A percentile compares a stretch with the other conserved stretches of the same genome.
These are phyloP conservation scores for Thelephora terrestris DNA, from an alignment of 1,284 basidiomycete genomes.

Conservation along the genomic window DNA sequence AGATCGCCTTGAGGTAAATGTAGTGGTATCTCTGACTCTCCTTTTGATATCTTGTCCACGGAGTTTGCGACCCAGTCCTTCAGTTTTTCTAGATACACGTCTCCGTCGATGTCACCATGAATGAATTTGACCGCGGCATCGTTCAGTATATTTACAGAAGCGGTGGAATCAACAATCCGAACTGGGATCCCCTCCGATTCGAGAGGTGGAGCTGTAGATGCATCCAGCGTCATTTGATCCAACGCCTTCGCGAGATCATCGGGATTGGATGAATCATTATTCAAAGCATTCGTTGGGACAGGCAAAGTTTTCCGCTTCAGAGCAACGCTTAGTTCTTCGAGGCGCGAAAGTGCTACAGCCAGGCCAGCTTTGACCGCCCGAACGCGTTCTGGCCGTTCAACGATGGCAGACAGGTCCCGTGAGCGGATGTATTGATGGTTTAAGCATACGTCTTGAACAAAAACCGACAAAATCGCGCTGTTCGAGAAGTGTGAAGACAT, in stretches of 20 bases:
- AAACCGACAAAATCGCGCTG: constrained; percentile 20
- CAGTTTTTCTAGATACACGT: constrained; percentile 59
- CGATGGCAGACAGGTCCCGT: constrained; percentile 59
- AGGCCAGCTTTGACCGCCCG: constrained; percentile 74
- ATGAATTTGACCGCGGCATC: constrained; percentile 62
- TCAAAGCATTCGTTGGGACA: not conserved
- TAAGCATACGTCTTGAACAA: constrained; percentile 59
- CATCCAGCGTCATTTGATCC: constrained; percentile 41
- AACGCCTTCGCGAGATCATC: constrained; percentile 50
- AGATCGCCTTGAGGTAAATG: constrained; percentile 72
- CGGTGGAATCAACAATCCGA: constrained; percentile 40
- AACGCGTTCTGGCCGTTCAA: constrained; percentile 87
- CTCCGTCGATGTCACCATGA: constrained; percentile 60
- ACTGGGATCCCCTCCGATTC: constrained; percentile 17
- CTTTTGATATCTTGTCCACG: constrained; percentile 50
- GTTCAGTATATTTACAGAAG: constrained; percentile 43
- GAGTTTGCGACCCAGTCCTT: constrained; percentile 55
- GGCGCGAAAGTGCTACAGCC: constrained; percentile 62
- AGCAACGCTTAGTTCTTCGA: constrained; percentile 35
- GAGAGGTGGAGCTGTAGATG: constrained; percentile 10
- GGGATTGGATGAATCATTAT: constrained; percentile 15
- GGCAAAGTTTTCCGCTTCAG: not conserved
- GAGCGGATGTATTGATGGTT: constrained; percentile 75
- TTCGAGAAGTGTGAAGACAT: constrained; percentile 8
- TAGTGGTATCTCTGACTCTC: constrained; percentile 72